These are phyloP conservation scores for Colletotrichum orbiculare DNA, from an alignment of 2,329 filamentous ascomycete species.

Conservation along the genomic window DNA sequence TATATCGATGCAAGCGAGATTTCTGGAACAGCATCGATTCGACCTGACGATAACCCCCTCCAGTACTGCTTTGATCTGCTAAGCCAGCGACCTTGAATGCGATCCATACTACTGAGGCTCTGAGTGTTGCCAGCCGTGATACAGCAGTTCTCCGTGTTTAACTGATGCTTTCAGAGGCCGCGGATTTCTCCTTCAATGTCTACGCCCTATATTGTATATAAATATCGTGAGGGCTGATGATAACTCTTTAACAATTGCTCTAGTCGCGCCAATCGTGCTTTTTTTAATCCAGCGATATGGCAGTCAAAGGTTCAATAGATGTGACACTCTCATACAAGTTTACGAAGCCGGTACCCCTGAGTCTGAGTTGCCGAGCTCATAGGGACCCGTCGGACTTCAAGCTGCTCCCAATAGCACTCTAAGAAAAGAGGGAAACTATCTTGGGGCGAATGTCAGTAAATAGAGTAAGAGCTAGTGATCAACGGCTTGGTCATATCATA, in stretches of 20 bases:
- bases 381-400: too few species aligned
- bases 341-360: conserved; percentile 51
- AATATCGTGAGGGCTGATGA: conserved; percentile 34
- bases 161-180: conserved; percentile 51
- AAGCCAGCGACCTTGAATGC: conserved; percentile 43
- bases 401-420: too few species aligned
- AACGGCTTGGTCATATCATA: too few species aligned
- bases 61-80: conserved; percentile 49
- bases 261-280: too few species aligned
- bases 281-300: too few species aligned
- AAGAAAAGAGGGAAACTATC: too few species aligned
- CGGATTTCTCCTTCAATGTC: conserved; percentile 55
- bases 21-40: too few species aligned
- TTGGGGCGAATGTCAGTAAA: too few species aligned
- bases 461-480: too few species aligned
- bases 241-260: too few species aligned
- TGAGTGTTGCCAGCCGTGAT: conserved; percentile 44
- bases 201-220: conserved; percentile 54
- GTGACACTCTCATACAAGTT: conserved; percentile 44
- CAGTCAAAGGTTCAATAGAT: too few species aligned
- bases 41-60: conserved; percentile 42
- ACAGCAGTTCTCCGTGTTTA: conserved; percentile 48
- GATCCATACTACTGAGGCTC: conserved; percentile 45
- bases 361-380: neutral
- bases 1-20: too few species aligned